Percentiles rank a stretch among this genome's conserved stretches.
Conservation (phyloP, 2,329 filamentous ascomycete genomes). For the Emergomyces africanus region DNA sequence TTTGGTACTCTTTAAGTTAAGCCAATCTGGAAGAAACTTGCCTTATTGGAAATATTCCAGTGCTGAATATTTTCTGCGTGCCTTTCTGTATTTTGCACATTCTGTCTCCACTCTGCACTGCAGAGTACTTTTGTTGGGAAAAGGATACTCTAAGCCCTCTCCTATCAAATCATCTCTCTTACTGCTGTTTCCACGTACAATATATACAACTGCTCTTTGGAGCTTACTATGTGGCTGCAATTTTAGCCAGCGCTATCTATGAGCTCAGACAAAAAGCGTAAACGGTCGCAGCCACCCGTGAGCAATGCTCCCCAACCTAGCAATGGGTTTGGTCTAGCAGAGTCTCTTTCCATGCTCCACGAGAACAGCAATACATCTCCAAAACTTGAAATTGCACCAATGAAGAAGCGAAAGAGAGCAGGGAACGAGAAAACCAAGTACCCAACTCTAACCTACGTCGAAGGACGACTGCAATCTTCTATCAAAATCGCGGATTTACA, state of each 20-base stretch:
- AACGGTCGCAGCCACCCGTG: constrained; percentile 15
- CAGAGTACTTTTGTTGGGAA: no score
- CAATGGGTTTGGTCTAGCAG: constrained; percentile 3
- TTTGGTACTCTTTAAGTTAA: neutral
- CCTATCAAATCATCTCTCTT: neutral
- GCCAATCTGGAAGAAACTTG: neutral
- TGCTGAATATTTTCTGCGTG: neutral
- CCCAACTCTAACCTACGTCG: constrained; percentile 40
- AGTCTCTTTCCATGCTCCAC: constrained; percentile 1
- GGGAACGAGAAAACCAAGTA: constrained; percentile 37
- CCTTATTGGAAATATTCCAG: neutral
- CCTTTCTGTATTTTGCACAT: neutral
- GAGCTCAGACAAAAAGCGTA: constrained; percentile 21
- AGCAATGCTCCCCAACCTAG: constrained; percentile 11
- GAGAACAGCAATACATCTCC: neutral
- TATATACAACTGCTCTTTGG: neutral
- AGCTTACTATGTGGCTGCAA: neutral
- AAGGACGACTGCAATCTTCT: constrained; percentile 41
- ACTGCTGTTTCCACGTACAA: neutral
- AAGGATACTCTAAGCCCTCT: neutral
- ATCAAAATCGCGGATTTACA: constrained; percentile 49
- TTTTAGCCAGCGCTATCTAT: constrained; percentile 8
- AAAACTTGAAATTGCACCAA: constrained; percentile 8
- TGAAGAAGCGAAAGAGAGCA: constrained; percentile 22
- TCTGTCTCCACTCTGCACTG: neutral